Percentiles rank a stretch among this genome's conserved stretches.
phyloP scores from a whole-genome alignment of 176 grass and related monocot species.

The Avena sativa region DNA sequence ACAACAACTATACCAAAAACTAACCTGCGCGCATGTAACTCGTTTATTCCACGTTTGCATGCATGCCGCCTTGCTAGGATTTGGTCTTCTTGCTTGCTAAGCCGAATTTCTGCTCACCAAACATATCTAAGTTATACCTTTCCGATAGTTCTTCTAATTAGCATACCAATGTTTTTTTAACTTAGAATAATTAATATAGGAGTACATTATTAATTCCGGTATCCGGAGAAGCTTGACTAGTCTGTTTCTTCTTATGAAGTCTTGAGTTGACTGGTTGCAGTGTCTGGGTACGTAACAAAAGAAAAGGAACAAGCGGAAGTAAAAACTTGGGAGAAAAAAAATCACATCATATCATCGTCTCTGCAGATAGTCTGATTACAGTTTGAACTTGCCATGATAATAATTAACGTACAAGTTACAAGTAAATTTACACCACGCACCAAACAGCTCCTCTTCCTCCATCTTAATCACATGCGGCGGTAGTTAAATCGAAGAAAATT shows the following conservation, averaged over 20 bases:
- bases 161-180: no score
- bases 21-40: no score
- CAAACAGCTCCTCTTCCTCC: conserved; percentile 5
- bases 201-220: no score
- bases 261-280: no score
- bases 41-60: neutral
- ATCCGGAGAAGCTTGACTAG: no score
- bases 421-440: conserved; percentile 33
- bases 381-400: conserved; percentile 35
- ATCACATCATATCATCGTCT: neutral
- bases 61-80: neutral
- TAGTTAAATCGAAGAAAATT: conserved; percentile 21
- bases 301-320: no score
- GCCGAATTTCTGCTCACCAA: conserved; percentile 3
- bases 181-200: no score
- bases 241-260: no score
- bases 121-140: neutral
- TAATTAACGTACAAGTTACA: conserved; percentile 40
- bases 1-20: no score
- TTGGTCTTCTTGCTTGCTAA: neutral
- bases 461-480: neutral
- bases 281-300: no score
- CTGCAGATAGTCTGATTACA: conserved; percentile 4
- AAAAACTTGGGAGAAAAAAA: neutral
- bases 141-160: neutral